Conservation (phyloP, 495 filamentous ascomycete genomes). For the Talaromyces stipitatus region DNA sequence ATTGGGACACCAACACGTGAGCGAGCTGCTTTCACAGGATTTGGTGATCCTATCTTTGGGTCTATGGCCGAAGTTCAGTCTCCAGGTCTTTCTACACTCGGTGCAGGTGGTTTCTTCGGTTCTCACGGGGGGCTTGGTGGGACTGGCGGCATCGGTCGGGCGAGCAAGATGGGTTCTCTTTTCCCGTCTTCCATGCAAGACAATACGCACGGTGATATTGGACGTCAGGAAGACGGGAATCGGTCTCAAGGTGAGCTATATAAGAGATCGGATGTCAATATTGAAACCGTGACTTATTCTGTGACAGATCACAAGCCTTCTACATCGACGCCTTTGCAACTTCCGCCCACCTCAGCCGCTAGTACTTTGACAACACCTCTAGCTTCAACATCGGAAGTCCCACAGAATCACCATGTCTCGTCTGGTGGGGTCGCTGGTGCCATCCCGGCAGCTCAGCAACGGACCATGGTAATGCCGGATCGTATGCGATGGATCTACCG, state of each 20-base stretch:
- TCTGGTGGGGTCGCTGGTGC: constrained; percentile 24
- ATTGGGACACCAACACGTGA: constrained; percentile 71
- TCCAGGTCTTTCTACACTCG: constrained; percentile 56
- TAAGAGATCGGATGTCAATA: background rate
- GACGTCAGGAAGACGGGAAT: constrained; percentile 38
- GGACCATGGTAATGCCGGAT: constrained; percentile 98
- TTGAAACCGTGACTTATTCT: background rate
- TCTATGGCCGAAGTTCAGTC: constrained; percentile 67
- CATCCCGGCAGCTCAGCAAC: constrained; percentile 63
- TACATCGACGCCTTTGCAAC: constrained; percentile 30
- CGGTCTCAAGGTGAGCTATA: constrained; percentile 15
- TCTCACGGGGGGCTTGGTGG: constrained; percentile 37
- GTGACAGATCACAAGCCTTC: constrained; percentile 15
- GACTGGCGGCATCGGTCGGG: constrained; percentile 54
- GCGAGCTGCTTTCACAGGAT: constrained; percentile 53
- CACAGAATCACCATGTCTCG: constrained; percentile 18
- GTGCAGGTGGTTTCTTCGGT: constrained; percentile 48
- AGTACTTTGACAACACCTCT: constrained; percentile 32
- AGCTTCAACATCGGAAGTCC: constrained; percentile 18
- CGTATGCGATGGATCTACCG: constrained; percentile 98
- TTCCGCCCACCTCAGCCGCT: constrained; percentile 32
- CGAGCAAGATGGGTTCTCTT: constrained; percentile 77
- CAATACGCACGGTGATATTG: constrained; percentile 58
- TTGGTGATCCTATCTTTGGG: constrained; percentile 67
- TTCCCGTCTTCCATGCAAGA: constrained; percentile 85